Percentiles rank a stretch among this genome's conserved stretches.
Conservation (phyloP, 2,329 filamentous ascomycete genomes). For the Hortaea werneckii region DNA sequence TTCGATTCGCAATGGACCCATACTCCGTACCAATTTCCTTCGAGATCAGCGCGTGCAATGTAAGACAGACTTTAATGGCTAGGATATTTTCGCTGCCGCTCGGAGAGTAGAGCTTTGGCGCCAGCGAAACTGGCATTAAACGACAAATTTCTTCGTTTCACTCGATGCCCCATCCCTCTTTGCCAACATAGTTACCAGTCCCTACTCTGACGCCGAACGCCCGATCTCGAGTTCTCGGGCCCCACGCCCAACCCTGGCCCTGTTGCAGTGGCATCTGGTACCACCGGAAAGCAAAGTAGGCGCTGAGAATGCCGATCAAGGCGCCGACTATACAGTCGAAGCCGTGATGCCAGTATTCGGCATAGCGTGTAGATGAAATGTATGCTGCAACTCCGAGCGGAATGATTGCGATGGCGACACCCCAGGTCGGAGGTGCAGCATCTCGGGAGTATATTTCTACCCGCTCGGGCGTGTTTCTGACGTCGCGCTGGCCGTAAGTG, state of each 20-base stretch:
- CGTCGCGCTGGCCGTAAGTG: slow-evolving; percentile 1
- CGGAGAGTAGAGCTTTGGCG: too few species aligned
- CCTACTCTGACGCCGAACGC: slow-evolving; percentile 71
- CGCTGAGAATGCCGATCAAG: slow-evolving; percentile 59
- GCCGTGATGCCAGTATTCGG: slow-evolving; percentile 80
- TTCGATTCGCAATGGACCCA: too few species aligned
- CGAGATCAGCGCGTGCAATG: too few species aligned
- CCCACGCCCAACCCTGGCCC: slow-evolving; percentile 89
- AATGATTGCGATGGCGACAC: slow-evolving; percentile 58
- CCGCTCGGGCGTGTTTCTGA: slow-evolving; percentile 3
- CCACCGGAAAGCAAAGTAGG: slow-evolving; percentile 69
- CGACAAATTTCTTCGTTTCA: too few species aligned
- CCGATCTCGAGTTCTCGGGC: slow-evolving; percentile 58
- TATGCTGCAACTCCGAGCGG: slow-evolving; percentile 70
- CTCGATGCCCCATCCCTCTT: slow-evolving; percentile 21
- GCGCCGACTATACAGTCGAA: slow-evolving; percentile 87
- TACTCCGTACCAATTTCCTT: too few species aligned
- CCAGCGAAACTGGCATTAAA: too few species aligned
- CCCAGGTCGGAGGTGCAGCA: slow-evolving; percentile 73
- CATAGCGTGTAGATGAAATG: slow-evolving; percentile 74
- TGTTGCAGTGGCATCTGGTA: slow-evolving; percentile 72
- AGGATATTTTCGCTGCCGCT: not conserved
- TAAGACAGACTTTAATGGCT: not conserved
- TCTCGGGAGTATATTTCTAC: slow-evolving; percentile 49
- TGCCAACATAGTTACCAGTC: slow-evolving; percentile 23